Evolutionary conservation across 441 rosid species (phyloP).

Genomic region (Gossypium lobatum): DNA sequence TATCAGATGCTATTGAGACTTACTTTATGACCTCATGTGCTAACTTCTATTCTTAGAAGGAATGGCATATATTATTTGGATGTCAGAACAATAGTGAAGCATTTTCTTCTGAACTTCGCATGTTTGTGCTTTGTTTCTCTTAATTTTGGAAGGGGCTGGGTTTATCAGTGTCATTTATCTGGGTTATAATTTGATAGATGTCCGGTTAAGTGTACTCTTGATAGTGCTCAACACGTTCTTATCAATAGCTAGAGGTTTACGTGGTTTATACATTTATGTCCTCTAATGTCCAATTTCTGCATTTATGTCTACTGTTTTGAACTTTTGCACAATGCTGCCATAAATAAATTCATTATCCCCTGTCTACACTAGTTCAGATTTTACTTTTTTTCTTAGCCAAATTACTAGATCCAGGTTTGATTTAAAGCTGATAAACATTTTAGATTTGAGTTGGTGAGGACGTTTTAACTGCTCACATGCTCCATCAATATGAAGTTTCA

Average conservation of each 20-base stretch:
- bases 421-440: neutral
- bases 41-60: neutral
- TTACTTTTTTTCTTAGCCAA: neutral
- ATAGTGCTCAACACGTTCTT: neutral
- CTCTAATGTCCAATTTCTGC: slow-evolving; percentile 4
- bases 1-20: neutral
- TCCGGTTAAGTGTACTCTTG: neutral
- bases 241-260: neutral
- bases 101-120: neutral
- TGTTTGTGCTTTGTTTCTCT: neutral
- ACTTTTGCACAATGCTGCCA: neutral
- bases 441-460: neutral
- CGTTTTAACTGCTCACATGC: slow-evolving; percentile 11
- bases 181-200: neutral
- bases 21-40: slow-evolving; percentile 6
- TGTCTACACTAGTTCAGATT: neutral
- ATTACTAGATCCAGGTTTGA: neutral
- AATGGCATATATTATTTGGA: neutral
- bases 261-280: neutral
- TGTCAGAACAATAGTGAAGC: neutral
- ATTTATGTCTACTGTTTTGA: neutral
- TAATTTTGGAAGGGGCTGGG: neutral
- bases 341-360: neutral
- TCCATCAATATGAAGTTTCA: slow-evolving; percentile 13
- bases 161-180: neutral